Evolutionary conservation across 2,329 filamentous ascomycete genomes (phyloP).

Genomic region (Ophiognomonia clavigignenti-juglandacearum): DNA sequence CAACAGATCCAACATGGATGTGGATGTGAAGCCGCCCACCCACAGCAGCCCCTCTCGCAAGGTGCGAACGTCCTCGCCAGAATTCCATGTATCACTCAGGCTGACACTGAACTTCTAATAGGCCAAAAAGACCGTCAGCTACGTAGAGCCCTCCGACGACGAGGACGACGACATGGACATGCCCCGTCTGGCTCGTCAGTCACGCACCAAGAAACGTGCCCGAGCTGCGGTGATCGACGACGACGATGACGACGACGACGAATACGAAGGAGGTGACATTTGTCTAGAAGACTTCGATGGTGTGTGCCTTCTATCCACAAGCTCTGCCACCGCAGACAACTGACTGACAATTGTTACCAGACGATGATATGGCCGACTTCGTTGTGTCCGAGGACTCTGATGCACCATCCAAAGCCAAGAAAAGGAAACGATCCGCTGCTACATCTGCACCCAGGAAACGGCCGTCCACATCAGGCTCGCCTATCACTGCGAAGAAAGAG

Average conservation of each 20-base stretch:
- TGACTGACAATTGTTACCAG: conserved; percentile 23
- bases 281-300: conserved; percentile 60
- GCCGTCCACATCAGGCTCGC: conserved; percentile 45
- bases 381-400: conserved; percentile 84
- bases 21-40: conserved; percentile 31
- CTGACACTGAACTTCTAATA: not conserved
- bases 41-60: conserved; percentile 75
- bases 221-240: conserved; percentile 60
- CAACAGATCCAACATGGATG: conserved; percentile 34
- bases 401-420: conserved; percentile 57
- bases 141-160: conserved; percentile 80
- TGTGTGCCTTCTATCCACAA: conserved; percentile 26
- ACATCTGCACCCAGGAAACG: conserved; percentile 54
- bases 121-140: conserved; percentile 60
- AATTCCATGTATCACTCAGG: not conserved
- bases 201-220: conserved; percentile 34
- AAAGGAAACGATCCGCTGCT: conserved; percentile 63
- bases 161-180: conserved; percentile 70
- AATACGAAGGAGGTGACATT: conserved; percentile 59
- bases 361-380: conserved; percentile 81
- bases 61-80: conserved; percentile 41
- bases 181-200: conserved; percentile 33
- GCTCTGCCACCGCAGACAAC: no score
- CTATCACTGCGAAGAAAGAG: conserved; percentile 28
- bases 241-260: conserved; percentile 68